Conservation (phyloP, 2,329 filamentous ascomycete species). For the Aspergillus sp. region DNA sequence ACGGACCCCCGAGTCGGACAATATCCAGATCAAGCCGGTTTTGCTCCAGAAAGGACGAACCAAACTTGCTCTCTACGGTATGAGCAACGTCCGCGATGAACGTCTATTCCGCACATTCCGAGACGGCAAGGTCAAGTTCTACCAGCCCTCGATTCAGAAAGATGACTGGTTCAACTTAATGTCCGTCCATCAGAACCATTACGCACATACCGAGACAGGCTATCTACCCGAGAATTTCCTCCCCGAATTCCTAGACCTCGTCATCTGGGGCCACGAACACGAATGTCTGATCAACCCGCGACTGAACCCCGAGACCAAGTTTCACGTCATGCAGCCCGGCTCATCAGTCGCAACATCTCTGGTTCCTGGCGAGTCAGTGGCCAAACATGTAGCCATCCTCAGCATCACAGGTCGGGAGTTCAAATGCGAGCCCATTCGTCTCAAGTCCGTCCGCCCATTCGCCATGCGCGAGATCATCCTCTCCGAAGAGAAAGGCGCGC, state of each 20-base stretch:
- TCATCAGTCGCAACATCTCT: constrained; percentile 95
- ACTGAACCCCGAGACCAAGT: constrained; percentile 82
- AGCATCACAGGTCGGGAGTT: constrained; percentile 83
- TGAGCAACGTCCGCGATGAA: constrained; percentile 96
- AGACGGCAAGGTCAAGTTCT: constrained; percentile 93
- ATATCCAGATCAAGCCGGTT: constrained; percentile 88
- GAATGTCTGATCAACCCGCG: constrained; percentile 88
- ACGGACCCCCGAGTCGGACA: constrained; percentile 85
- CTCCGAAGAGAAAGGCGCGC: constrained; percentile 72
- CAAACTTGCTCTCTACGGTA: constrained; percentile 87
- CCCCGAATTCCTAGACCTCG: constrained; percentile 84
- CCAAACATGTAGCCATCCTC: constrained; percentile 87
- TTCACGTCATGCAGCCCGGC: constrained; percentile 95
- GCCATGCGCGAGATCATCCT: constrained; percentile 81
- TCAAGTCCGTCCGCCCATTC: constrained; percentile 90
- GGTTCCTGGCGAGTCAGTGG: constrained; percentile 81
- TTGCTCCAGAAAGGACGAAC: constrained; percentile 90
- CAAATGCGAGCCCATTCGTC: constrained; percentile 73
- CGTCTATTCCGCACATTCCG: constrained; percentile 90
- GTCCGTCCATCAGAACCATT: constrained; percentile 93
- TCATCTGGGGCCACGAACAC: constrained; percentile 97
- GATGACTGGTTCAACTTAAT: constrained; percentile 95
- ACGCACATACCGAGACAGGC: constrained; percentile 87
- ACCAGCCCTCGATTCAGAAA: constrained; percentile 75
- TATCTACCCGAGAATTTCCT: constrained; percentile 93